Conservation (phyloP, 176 grass and related monocot genomes). For the Guadua angustifolia region DNA sequence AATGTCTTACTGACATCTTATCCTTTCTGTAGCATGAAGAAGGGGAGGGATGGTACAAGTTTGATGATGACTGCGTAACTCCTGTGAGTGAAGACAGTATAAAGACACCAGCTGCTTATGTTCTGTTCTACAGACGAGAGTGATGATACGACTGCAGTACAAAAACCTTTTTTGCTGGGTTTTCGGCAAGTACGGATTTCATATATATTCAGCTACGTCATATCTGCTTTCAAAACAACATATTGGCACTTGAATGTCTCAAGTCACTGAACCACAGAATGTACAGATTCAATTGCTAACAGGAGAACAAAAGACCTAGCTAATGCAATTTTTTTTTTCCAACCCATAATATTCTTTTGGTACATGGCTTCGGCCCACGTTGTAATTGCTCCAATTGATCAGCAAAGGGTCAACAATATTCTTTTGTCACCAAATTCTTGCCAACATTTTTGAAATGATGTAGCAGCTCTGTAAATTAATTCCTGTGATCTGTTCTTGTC, state of each 20-base stretch:
- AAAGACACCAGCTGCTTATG: conserved; percentile 87
- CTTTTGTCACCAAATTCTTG: conserved; percentile 35
- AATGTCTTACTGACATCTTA: conserved; percentile 40
- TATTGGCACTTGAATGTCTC: conserved; percentile 49
- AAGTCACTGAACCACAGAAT: conserved; percentile 49
- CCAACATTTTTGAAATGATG: conserved; percentile 25
- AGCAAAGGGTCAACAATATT: conserved; percentile 33
- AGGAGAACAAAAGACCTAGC: conserved; percentile 21
- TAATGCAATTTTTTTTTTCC: conserved; percentile 46
- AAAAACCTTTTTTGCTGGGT: neutral
- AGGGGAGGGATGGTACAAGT: conserved; percentile 85
- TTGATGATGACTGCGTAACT: conserved; percentile 73
- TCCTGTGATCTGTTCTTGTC: conserved; percentile 40
- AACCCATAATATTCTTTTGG: conserved; percentile 35
- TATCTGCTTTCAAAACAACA: conserved; percentile 16
- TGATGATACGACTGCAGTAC: conserved; percentile 25
- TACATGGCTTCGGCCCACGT: conserved; percentile 36
- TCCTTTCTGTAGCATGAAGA: conserved; percentile 63
- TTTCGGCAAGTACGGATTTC: conserved; percentile 14
- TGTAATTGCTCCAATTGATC: conserved; percentile 27
- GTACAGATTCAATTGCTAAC: conserved; percentile 65
- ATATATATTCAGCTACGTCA: conserved; percentile 10
- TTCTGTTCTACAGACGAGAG: conserved; percentile 79
- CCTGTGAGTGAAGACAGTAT: conserved; percentile 69
- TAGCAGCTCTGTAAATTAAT: conserved; percentile 44